Conservation (phyloP, 1,139 yeast genomes). For the Blastobotrys apis region DNA sequence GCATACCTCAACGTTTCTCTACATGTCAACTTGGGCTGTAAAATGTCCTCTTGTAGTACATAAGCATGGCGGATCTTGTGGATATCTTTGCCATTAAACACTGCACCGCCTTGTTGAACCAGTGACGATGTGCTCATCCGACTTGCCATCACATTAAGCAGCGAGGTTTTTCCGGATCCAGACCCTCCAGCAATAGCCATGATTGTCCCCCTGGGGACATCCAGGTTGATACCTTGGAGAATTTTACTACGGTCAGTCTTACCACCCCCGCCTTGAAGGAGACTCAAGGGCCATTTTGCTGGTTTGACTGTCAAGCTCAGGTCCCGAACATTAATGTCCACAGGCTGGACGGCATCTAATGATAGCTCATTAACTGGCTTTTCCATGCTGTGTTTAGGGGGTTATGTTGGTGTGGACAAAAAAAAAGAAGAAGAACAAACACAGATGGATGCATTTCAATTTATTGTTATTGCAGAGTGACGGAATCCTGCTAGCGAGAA, state of each 20-base stretch:
- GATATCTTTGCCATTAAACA: constrained; percentile 33
- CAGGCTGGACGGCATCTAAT: constrained; percentile 25
- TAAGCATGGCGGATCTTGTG: constrained; percentile 52
- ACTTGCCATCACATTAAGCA: constrained; percentile 67
- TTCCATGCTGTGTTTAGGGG: too few relatives aligned
- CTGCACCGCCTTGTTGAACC: constrained; percentile 31
- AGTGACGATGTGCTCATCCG: constrained; percentile 43
- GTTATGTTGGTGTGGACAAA: too few relatives aligned
- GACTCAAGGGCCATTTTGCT: constrained; percentile 7
- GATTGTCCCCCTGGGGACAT: constrained; percentile 48
- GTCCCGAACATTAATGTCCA: constrained; percentile 23
- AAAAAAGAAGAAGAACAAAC: too few relatives aligned
- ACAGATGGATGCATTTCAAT: too few relatives aligned
- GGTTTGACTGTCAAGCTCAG: constrained; percentile 20
- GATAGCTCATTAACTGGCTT: constrained; percentile 14
- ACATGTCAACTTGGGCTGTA: constrained; percentile 67
- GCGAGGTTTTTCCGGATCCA: constrained; percentile 83
- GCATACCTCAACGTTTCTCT: constrained; percentile 66
- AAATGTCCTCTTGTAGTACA: constrained; percentile 71
- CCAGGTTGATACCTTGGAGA: constrained; percentile 48
- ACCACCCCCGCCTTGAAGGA: neutral
- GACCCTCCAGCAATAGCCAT: constrained; percentile 81
- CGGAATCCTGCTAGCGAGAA: too few relatives aligned
- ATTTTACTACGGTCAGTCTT: constrained; percentile 25
- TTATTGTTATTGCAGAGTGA: too few relatives aligned